A percentile compares a stretch with the other conserved stretches of the same genome.
Conservation (phyloP, 306 rosid species). For the Acacia melanoxylon region DNA sequence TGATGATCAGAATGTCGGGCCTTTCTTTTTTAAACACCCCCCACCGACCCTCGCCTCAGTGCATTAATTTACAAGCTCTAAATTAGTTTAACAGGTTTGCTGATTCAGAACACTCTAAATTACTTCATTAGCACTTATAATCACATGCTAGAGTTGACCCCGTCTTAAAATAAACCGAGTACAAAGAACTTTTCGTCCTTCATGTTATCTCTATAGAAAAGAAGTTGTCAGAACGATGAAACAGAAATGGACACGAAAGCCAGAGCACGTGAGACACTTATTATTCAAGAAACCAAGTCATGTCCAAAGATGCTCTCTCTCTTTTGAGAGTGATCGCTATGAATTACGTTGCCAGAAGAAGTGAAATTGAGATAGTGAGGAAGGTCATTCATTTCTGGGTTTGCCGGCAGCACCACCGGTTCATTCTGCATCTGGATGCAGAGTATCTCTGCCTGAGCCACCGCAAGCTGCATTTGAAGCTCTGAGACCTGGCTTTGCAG, state of each 20-base stretch:
- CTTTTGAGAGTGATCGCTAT: conserved; percentile 61
- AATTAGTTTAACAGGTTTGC: conserved; percentile 14
- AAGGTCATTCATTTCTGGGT: conserved; percentile 34
- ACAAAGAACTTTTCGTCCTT: neutral
- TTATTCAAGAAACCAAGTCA: conserved; percentile 68
- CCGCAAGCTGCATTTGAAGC: conserved; percentile 91
- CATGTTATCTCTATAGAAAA: neutral
- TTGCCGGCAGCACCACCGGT: conserved; percentile 35
- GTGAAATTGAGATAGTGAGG: conserved; percentile 52
- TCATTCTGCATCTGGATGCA: conserved; percentile 82
- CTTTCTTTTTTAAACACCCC: conserved; percentile 1
- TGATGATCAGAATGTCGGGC: conserved; percentile 32
- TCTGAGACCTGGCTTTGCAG: conserved; percentile 86
- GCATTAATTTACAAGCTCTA: conserved; percentile 31
- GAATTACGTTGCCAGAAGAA: conserved; percentile 54
- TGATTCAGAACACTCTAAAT: conserved; percentile 30
- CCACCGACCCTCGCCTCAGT: conserved; percentile 44
- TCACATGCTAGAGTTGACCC: conserved; percentile 79
- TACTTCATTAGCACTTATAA: conserved; percentile 11
- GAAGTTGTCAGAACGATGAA: conserved; percentile 20
- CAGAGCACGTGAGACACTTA: conserved; percentile 19
- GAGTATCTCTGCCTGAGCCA: conserved; percentile 89
- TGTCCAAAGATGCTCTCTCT: conserved; percentile 58
- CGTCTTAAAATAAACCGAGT: neutral
- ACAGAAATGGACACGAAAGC: neutral